Percentiles rank a stretch among this genome's conserved stretches.
phyloP scores from a whole-genome alignment of 163 green algal species.

The Scenedesmus sp. region DNA sequence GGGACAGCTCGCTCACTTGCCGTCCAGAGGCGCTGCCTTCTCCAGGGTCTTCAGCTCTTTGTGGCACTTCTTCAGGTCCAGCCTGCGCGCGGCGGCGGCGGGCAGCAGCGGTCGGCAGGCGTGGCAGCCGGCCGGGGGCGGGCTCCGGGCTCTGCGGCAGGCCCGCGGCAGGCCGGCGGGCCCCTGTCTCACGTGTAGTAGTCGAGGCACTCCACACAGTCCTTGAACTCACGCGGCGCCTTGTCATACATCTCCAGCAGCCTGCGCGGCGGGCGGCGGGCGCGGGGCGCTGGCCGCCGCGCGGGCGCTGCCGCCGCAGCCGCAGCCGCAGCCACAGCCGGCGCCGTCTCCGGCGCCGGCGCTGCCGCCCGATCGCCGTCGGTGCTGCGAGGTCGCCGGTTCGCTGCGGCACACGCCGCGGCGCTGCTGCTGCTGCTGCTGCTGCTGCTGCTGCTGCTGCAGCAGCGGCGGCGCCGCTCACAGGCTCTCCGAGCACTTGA shows the following conservation, averaged over 20 bases:
- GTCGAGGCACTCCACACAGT: constrained; percentile 48
- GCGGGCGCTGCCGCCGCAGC: background rate
- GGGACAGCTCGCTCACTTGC: background rate
- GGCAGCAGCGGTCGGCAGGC: background rate
- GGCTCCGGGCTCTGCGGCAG: background rate
- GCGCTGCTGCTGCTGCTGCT: background rate
- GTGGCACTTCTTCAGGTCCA: constrained; percentile 48
- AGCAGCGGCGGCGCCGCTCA: background rate
- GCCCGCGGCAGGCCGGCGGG: background rate
- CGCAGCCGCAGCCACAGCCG: too few species aligned
- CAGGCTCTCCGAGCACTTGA: constrained; percentile 47
- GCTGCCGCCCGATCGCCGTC: too few species aligned
- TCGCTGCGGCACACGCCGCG: too few species aligned
- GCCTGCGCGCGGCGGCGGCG: background rate
- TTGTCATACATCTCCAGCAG: constrained; percentile 49
- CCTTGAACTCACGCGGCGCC: constrained; percentile 45
- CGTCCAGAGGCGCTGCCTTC: constrained; percentile 34
- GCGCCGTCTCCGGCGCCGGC: too few species aligned
- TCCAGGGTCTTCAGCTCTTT: constrained; percentile 44
- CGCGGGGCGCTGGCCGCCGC: too few species aligned
- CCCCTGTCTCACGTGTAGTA: constrained; percentile 47
- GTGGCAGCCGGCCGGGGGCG: background rate
- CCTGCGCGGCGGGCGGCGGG: background rate
- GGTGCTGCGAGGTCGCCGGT: background rate
- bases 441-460: background rate